Evolutionary conservation across 179 eudicot species (phyloP).

Genomic region (Beta corolliflora): DNA sequence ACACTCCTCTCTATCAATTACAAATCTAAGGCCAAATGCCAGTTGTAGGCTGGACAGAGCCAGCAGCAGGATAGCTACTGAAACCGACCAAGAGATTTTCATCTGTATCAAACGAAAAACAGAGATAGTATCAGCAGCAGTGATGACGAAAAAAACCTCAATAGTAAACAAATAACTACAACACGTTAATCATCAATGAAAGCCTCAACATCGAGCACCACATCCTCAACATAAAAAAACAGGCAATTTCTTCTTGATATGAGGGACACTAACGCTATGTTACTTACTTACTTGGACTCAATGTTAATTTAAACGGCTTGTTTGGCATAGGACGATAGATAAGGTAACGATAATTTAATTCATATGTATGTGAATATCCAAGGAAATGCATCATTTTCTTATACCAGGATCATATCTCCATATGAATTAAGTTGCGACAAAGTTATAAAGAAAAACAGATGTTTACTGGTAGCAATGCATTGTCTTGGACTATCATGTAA

Average conservation of each 20-base stretch:
- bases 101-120: slow-evolving; percentile 24
- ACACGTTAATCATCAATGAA: neutral
- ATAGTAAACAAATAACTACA: neutral
- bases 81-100: slow-evolving; percentile 16
- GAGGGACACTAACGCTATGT: neutral
- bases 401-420: too few relatives aligned
- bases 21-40: slow-evolving; percentile 68
- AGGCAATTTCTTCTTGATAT: neutral
- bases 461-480: too few relatives aligned
- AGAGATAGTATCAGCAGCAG: neutral
- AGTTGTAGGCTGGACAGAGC: slow-evolving; percentile 42
- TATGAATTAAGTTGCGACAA: too few relatives aligned
- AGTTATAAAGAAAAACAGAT: too few relatives aligned
- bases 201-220: too few relatives aligned
- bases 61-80: slow-evolving; percentile 31
- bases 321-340: neutral
- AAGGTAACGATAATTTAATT: neutral
- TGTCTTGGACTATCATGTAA: too few relatives aligned
- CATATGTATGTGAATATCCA: neutral
- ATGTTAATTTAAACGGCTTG: neutral
- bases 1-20: slow-evolving; percentile 84
- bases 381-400: too few relatives aligned
- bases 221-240: too few relatives aligned
- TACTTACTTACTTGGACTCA: neutral
- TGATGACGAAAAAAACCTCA: neutral